phyloP scores from a whole-genome alignment of 1,284 basidiomycete genomes.

The Malassezia caprae region DNA sequence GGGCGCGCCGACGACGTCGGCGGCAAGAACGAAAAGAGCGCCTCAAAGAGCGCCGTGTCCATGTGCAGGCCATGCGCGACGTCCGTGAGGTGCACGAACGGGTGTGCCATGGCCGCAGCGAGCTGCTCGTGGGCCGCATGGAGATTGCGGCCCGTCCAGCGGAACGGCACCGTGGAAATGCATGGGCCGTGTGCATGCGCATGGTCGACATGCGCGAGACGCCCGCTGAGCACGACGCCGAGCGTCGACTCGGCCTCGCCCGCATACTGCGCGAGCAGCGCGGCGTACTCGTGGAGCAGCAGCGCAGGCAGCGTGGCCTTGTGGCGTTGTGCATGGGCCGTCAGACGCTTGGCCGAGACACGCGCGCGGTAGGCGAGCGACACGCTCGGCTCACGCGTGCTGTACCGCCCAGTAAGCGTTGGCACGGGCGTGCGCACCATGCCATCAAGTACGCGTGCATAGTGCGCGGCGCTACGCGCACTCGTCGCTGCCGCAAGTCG shows the following conservation, averaged over 20 bases:
- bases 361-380: neutral
- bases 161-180: slow-evolving; percentile 37
- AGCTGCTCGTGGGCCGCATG: slow-evolving; percentile 19
- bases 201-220: slow-evolving; percentile 20
- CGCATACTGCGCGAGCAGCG: slow-evolving; percentile 25
- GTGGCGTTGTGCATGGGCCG: slow-evolving; percentile 16
- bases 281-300: slow-evolving; percentile 23
- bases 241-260: slow-evolving; percentile 31
- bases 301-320: slow-evolving; percentile 31
- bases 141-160: slow-evolving; percentile 7
- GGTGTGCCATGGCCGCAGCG: slow-evolving; percentile 16
- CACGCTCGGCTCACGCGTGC: neutral
- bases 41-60: slow-evolving; percentile 26
- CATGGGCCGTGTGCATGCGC: slow-evolving; percentile 37
- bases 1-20: neutral
- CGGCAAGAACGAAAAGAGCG: slow-evolving; percentile 33
- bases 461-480: slow-evolving; percentile 20
- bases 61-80: slow-evolving; percentile 26
- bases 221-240: slow-evolving; percentile 37
- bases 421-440: slow-evolving; percentile 27
- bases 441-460: slow-evolving; percentile 22
- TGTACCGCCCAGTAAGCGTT: slow-evolving; percentile 25
- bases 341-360: slow-evolving; percentile 2
- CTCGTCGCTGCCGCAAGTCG: neutral
- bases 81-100: slow-evolving; percentile 32